phyloP scores from a whole-genome alignment of 2,329 filamentous ascomycete genomes.

The Tetracladium maxilliforme region DNA sequence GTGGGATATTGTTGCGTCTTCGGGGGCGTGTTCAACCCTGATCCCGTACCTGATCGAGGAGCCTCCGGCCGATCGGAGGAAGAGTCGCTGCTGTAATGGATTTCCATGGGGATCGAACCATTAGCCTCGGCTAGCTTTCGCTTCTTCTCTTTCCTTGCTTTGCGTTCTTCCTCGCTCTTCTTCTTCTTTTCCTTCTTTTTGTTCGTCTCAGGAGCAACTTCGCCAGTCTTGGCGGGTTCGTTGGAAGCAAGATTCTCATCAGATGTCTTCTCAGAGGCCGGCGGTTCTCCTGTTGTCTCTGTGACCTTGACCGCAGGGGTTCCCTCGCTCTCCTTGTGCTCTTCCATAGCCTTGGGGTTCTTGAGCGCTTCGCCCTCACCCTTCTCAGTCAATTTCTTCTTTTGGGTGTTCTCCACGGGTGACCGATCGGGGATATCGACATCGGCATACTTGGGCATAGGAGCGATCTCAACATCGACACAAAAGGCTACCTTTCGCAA shows the following conservation, averaged over 20 bases:
- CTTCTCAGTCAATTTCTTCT: conserved; percentile 50
- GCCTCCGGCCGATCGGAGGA: conserved; percentile 21
- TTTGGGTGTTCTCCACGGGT: conserved; percentile 37
- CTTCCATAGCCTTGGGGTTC: conserved; percentile 42
- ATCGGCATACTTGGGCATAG: conserved; percentile 65
- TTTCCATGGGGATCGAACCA: conserved; percentile 71
- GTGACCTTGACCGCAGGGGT: conserved; percentile 26
- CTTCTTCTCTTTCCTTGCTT: conserved; percentile 82
- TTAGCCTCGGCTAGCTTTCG: conserved; percentile 75
- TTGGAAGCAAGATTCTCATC: conserved; percentile 8
- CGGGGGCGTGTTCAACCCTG: conserved; percentile 16
- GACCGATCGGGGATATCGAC: conserved; percentile 31
- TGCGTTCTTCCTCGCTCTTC: conserved; percentile 81
- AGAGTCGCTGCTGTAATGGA: conserved; percentile 48
- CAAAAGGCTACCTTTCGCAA: conserved; percentile 84
- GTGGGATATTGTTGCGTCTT: conserved; percentile 58
- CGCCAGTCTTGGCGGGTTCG: conserved; percentile 6
- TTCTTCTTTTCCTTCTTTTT: conserved; percentile 96
- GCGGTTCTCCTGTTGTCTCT: conserved; percentile 3
- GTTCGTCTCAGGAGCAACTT: conserved; percentile 27
- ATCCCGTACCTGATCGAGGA: conserved; percentile 14
- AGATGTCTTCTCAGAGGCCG: conserved; percentile 15
- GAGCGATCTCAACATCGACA: conserved; percentile 93
- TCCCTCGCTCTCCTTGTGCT: conserved; percentile 35
- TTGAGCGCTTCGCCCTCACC: conserved; percentile 65